Conservation (phyloP, 2,329 filamentous ascomycete genomes). For the Xylariaceae sp. region DNA sequence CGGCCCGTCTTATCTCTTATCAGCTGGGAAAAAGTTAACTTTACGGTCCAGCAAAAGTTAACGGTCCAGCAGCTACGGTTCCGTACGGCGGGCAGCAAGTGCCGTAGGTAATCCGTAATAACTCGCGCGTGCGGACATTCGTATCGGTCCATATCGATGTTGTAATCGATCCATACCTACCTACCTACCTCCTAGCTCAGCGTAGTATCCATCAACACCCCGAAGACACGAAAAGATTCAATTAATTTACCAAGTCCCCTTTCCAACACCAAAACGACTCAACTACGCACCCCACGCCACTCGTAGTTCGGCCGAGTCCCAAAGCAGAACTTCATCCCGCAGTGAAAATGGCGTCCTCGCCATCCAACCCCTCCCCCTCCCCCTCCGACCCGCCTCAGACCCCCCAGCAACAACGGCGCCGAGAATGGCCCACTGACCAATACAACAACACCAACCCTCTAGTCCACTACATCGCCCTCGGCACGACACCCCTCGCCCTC, state of each 20-base stretch:
- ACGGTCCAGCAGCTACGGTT: too few relatives aligned
- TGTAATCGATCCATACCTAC: too few relatives aligned
- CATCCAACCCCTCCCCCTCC: conserved; percentile 2
- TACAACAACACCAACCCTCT: conserved; percentile 29
- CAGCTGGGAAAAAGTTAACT: conserved; percentile 12
- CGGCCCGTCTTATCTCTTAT: conserved; percentile 15
- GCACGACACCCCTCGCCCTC: conserved; percentile 43
- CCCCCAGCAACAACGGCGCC: conserved; percentile 6
- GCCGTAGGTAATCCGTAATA: too few relatives aligned
- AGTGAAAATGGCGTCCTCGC: conserved; percentile 12
- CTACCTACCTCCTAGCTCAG: too few relatives aligned
- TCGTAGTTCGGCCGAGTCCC: not conserved
- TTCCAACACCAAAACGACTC: too few relatives aligned
- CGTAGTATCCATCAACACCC: too few relatives aligned
- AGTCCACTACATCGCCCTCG: conserved; percentile 45
- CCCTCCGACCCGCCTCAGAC: not conserved
- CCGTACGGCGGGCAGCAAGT: too few relatives aligned
- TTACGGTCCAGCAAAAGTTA: not conserved
- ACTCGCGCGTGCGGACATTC: too few relatives aligned
- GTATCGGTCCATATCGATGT: too few relatives aligned
- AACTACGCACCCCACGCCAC: not conserved
- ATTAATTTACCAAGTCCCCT: too few relatives aligned
- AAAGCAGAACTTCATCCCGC: not conserved
- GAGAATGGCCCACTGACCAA: conserved; percentile 7
- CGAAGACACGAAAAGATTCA: too few relatives aligned